Evolutionary conservation across 148 eudicot genomes (phyloP).

Genomic region (Simmondsia chinensis): DNA sequence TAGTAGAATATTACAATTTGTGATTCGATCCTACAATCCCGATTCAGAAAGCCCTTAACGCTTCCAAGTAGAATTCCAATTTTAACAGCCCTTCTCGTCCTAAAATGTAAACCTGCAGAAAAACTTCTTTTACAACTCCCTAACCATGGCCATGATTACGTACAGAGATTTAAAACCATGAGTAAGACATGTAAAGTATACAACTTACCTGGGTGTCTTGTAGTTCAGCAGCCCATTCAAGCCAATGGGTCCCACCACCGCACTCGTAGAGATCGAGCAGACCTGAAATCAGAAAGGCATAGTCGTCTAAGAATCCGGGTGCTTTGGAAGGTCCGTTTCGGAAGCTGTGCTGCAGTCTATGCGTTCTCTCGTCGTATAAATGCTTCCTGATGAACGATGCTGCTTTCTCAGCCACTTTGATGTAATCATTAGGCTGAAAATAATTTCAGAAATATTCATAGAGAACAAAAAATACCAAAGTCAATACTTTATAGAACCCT

Average conservation of each 20-base stretch:
- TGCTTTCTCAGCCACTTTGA: slow-evolving; percentile 79
- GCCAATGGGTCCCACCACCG: slow-evolving; percentile 67
- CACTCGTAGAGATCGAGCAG: slow-evolving; percentile 74
- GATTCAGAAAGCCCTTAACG: too few relatives aligned
- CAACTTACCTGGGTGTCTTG: slow-evolving; percentile 74
- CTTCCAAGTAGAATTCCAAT: too few relatives aligned
- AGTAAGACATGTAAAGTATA: neutral
- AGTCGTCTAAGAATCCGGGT: slow-evolving; percentile 91
- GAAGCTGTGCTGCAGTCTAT: slow-evolving; percentile 79
- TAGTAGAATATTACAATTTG: too few relatives aligned
- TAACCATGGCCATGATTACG: too few relatives aligned
- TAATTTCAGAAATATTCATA: neutral
- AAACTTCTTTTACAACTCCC: too few relatives aligned
- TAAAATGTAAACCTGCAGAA: too few relatives aligned
- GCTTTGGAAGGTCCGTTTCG: slow-evolving; percentile 93
- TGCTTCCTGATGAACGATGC: slow-evolving; percentile 54
- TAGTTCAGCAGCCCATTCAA: slow-evolving; percentile 75
- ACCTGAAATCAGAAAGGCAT: slow-evolving; percentile 80
- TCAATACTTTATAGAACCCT: too few relatives aligned
- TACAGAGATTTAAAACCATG: neutral
- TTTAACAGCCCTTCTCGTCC: too few relatives aligned
- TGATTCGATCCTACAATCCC: too few relatives aligned
- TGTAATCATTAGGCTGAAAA: slow-evolving; percentile 61
- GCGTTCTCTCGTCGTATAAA: slow-evolving; percentile 42
- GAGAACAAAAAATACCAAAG: too few relatives aligned